Conservation (phyloP, 129 eudicot genomes). For the Smallanthus sonchifolius region DNA sequence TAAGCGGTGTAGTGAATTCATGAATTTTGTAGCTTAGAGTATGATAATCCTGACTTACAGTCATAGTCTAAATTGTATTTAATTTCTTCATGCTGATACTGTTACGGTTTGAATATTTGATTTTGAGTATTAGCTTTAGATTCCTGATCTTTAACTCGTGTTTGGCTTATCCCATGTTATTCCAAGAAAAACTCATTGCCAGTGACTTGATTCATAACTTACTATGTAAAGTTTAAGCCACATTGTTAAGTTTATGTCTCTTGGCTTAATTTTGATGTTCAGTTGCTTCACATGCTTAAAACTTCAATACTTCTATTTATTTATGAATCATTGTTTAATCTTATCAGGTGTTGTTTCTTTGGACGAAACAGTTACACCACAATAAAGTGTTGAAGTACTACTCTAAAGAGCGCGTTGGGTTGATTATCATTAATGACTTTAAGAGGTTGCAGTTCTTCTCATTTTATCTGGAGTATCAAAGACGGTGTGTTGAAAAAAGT, state of each 20-base stretch:
- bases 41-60: not conserved
- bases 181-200: not conserved
- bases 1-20: not conserved
- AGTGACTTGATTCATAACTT: not conserved
- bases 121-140: not conserved
- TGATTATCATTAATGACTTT: constrained; percentile 35
- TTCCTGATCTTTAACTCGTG: constrained; percentile 4
- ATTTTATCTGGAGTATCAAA: constrained; percentile 45
- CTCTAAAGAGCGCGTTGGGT: not conserved
- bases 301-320: not conserved
- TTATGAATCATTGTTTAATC: not conserved
- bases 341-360: not conserved
- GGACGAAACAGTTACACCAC: constrained; percentile 1
- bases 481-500: constrained; percentile 36
- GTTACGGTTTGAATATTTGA: not conserved
- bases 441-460: constrained; percentile 43
- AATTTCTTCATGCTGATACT: not conserved
- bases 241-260: not conserved
- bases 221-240: not conserved
- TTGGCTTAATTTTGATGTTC: not conserved
- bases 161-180: not conserved
- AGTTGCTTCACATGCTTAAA: not conserved
- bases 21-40: not conserved
- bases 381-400: constrained; percentile 4
- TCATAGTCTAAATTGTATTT: not conserved